Evolutionary conservation across 176 grass and related monocot genomes (phyloP).

Genomic region (Bolboschoenus planiculmis): DNA sequence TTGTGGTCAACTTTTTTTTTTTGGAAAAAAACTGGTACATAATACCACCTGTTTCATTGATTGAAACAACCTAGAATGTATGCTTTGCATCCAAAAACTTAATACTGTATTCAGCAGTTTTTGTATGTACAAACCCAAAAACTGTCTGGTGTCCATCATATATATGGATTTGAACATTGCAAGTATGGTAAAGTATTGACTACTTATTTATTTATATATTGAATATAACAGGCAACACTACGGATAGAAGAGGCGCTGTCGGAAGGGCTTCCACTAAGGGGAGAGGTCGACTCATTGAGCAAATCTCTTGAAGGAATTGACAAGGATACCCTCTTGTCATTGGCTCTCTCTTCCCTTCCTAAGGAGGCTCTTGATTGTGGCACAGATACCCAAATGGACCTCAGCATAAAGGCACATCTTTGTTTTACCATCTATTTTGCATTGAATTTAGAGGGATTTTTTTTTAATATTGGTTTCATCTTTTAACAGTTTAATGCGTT

Average conservation of each 20-base stretch:
- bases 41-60: too few species aligned
- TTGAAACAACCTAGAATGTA: too few species aligned
- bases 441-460: conserved; percentile 14
- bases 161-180: background rate
- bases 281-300: conserved; percentile 58
- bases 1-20: background rate
- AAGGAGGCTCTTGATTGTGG: conserved; percentile 80
- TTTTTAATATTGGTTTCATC: background rate
- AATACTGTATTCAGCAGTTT: background rate
- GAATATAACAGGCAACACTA: conserved; percentile 54
- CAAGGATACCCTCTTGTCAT: conserved; percentile 83
- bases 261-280: conserved; percentile 60
- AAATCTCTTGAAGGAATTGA: conserved; percentile 86
- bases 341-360: conserved; percentile 76
- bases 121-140: background rate
- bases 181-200: background rate
- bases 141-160: background rate
- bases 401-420: conserved; percentile 69
- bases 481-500: conserved; percentile 70
- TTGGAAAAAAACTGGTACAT: too few species aligned
- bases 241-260: conserved; percentile 80
- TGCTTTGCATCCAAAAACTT: too few species aligned
- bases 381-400: conserved; percentile 53
- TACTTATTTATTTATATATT: background rate
- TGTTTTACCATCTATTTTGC: conserved; percentile 15